Base-by-base conservation (phyloP, 176 grass and related monocot species). In the Elymus sibiricus region DNA sequence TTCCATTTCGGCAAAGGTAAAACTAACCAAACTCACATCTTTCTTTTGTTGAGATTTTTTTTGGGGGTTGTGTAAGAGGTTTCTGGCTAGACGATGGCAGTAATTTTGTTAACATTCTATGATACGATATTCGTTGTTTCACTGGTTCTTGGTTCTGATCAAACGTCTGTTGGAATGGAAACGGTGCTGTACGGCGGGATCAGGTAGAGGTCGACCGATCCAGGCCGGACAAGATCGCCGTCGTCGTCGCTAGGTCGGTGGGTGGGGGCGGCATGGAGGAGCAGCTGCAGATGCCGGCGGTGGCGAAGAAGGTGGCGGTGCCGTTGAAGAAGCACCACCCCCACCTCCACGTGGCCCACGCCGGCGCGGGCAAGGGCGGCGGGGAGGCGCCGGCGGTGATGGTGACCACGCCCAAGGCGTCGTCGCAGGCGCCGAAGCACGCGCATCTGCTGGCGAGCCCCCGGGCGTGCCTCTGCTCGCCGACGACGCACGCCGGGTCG, bases 401-500 rank as follows among this genome's bases (percentile, higher is more conserved):
- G 61, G 67, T 71, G 38, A 84, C 47, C 46, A 68, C 90, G 81
- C 90, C 93, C 64, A 59, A 29, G 53, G 73, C 84, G 64, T 47
- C 72, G 32, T 21, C 61, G 14, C 72, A 65, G 42, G 60, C 47
- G 32, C 74, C 66, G 21, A 85, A 83, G 14, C 64, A 78, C 9
- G 35, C 38, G 14, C 26, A 53, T 2, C 15, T 76, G 26, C 87
- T 90, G 55, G 29, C 27, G 19, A 95, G 87, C 75, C 79, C 88
- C 12, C 78, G 77, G 79, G 79, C 82, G 39, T 95, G 93, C 76
- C 87, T 95, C 76, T 95, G 93, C 79, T 95, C 93, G 59, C 93
- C 93, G 28, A 95, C 93, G 29, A 78, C 88, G 88, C 93, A 95
- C 90, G 79, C 83, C 25, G 90, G 90, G 1, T 95, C 93, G 39